phyloP scores from a whole-genome alignment of 352 stramenopile genomes.

The Pythium scleroteichum region DNA sequence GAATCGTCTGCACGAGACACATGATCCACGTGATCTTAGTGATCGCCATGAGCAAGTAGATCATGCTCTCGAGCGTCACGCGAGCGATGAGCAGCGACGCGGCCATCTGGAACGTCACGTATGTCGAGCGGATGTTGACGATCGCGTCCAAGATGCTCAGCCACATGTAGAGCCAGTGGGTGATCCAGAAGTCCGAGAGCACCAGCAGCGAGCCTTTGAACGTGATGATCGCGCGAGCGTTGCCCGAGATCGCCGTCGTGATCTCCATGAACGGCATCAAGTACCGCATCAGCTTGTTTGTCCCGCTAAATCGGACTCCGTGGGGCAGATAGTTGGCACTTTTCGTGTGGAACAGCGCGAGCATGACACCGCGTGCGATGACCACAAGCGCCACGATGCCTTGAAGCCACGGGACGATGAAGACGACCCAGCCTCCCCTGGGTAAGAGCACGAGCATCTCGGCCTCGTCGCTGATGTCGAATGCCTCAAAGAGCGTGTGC shows the following conservation, averaged over 20 bases:
- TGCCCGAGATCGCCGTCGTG: constrained; percentile 35
- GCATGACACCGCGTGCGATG: constrained; percentile 40
- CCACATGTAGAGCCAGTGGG: constrained; percentile 62
- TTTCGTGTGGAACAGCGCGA: constrained; percentile 36
- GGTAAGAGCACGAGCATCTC: constrained; percentile 46
- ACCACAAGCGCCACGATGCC: constrained; percentile 42
- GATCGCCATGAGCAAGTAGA: constrained; percentile 49
- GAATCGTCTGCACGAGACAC: constrained; percentile 43
- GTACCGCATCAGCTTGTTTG: constrained; percentile 34
- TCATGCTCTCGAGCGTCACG: constrained; percentile 39
- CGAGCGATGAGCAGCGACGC: constrained; percentile 45
- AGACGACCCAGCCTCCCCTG: constrained; percentile 37
- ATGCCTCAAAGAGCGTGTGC: constrained; percentile 43
- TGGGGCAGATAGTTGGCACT: constrained; percentile 44
- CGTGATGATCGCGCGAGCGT: constrained; percentile 36
- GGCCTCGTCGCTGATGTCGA: constrained; percentile 35
- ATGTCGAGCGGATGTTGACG: constrained; percentile 42
- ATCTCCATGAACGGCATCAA: constrained; percentile 46
- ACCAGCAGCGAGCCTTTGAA: constrained; percentile 53
- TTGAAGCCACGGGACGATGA: constrained; percentile 36
- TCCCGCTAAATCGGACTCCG: constrained; percentile 30
- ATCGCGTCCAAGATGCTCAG: constrained; percentile 51
- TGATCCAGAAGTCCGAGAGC: constrained; percentile 60
- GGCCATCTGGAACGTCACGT: constrained; percentile 42
- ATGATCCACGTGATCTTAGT: constrained; percentile 61